A percentile compares a stretch with the other conserved stretches of the same genome.
Evolutionary conservation across 768 basidiomycete species (phyloP).

Genomic region (Exidia glandulosa): DNA sequence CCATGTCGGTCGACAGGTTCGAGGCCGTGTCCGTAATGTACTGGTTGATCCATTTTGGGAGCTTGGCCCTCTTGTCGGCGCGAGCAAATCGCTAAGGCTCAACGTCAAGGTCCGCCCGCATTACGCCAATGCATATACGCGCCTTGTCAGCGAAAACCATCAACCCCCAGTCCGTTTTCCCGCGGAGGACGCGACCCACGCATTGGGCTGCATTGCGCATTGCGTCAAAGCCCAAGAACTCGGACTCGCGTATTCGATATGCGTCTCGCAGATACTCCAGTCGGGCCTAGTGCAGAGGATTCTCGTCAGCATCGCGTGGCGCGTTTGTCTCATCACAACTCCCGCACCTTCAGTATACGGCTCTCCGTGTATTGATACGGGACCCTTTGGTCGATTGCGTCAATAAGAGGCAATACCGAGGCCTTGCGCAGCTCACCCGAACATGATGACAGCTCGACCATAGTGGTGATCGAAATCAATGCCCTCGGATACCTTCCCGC

Average conservation of each 20-base stretch:
- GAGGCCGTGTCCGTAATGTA: constrained; percentile 98
- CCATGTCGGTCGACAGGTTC: constrained; percentile 98
- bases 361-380: constrained; percentile 98
- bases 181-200: constrained; percentile 92
- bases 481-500: constrained; percentile 99
- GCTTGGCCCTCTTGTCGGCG: constrained; percentile 86
- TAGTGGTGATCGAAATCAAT: constrained; percentile 99
- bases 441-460: constrained; percentile 98
- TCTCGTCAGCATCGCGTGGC: not conserved
- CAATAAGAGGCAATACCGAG: not conserved
- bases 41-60: constrained; percentile 98
- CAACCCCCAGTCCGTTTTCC: constrained; percentile 98
- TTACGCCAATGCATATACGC: constrained; percentile 3
- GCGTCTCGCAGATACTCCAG: constrained; percentile 97
- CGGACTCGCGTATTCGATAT: constrained; percentile 95
- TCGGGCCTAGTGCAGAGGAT: constrained; percentile 42
- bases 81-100: constrained; percentile 69
- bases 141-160: constrained; percentile 99
- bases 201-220: constrained; percentile 99
- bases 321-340: not conserved
- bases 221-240: constrained; percentile 97
- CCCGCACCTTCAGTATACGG: constrained; percentile 66
- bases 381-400: constrained; percentile 37
- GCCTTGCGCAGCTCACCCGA: constrained; percentile 58
- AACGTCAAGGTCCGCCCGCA: not conserved